A percentile compares a stretch with the other conserved stretches of the same genome.
Evolutionary conservation across 768 basidiomycete genomes (phyloP).

Genomic region (Amanita phalloides): DNA sequence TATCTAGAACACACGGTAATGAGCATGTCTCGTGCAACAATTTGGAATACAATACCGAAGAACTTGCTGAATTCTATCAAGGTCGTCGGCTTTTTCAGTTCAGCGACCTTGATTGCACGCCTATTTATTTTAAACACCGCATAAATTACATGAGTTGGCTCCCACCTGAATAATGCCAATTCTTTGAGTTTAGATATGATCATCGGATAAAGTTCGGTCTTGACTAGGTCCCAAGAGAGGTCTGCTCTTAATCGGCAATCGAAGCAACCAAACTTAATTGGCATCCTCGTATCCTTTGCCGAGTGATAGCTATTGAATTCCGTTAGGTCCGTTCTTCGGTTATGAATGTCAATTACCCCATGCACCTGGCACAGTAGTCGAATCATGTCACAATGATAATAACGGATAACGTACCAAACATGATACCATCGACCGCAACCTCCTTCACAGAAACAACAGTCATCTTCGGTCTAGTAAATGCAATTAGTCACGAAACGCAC

Average conservation of each 20-base stretch:
- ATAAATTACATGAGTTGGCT: neutral
- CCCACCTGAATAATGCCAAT: conserved; percentile 60
- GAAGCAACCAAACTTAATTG: conserved; percentile 56
- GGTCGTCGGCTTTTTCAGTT: conserved; percentile 32
- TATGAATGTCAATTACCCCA: conserved; percentile 31
- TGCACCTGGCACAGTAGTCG: conserved; percentile 32
- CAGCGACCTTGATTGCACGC: conserved; percentile 61
- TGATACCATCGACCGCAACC: conserved; percentile 72
- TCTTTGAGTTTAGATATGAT: conserved; percentile 59
- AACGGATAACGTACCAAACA: conserved; percentile 39
- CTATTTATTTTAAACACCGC: conserved; percentile 18
- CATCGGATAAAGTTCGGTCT: conserved; percentile 40
- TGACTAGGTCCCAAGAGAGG: conserved; percentile 60
- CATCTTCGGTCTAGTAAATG: conserved; percentile 40
- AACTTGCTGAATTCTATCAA: conserved; percentile 44
- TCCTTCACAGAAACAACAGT: conserved; percentile 53
- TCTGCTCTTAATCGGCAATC: conserved; percentile 65
- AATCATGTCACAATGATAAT: neutral
- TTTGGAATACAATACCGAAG: conserved; percentile 34
- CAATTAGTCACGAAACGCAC: neutral
- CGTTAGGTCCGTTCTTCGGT: neutral
- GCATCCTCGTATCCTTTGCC: conserved; percentile 44
- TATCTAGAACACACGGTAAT: conserved; percentile 23
- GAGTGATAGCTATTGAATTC: conserved; percentile 45
- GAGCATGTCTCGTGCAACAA: neutral